A percentile compares a stretch with the other conserved stretches of the same genome.
Evolutionary conservation across 192 early-diverging fungal genomes (phyloP).

Genomic region (Gaertneriomyces sp.): DNA sequence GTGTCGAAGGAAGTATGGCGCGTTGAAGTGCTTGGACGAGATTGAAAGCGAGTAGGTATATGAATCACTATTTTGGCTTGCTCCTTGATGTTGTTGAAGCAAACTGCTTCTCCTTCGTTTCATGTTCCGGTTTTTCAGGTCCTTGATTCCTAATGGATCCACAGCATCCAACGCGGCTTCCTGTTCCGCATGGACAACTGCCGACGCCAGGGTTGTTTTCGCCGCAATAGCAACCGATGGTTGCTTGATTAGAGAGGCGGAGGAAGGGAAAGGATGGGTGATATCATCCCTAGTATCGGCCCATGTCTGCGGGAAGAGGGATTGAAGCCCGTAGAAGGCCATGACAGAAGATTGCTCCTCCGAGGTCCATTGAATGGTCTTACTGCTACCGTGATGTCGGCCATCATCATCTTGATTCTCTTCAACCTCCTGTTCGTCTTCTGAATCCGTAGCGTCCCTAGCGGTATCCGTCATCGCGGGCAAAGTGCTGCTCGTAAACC

Average conservation of each 20-base stretch:
- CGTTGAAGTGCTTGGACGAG: constrained; percentile 57
- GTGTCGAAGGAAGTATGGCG: constrained; percentile 70
- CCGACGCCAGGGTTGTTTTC: no score
- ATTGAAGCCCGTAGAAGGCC: constrained; percentile 40
- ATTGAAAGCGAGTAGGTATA: constrained; percentile 40
- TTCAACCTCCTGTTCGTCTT: no score
- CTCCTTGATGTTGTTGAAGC: not conserved
- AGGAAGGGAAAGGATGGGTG: not conserved
- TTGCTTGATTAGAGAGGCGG: not conserved
- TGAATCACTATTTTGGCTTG: not conserved
- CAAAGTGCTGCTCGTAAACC: no score
- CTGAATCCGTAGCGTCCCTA: no score
- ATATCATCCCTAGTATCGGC: constrained; percentile 15
- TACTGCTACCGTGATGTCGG: not conserved
- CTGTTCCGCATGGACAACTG: not conserved
- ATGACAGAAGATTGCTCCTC: constrained; percentile 40
- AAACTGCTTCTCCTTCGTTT: not conserved
- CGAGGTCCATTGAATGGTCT: constrained; percentile 16
- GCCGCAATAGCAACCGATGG: no score
- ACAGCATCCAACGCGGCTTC: constrained; percentile 35
- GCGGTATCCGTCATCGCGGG: no score
- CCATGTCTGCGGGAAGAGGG: constrained; percentile 41
- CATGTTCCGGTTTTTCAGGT: constrained; percentile 36
- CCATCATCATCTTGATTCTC: not conserved
- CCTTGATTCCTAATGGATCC: constrained; percentile 46